These are phyloP conservation scores for Daedalea quercina DNA, from an alignment of 768 basidiomycete genomes.

Conservation along the genomic window DNA sequence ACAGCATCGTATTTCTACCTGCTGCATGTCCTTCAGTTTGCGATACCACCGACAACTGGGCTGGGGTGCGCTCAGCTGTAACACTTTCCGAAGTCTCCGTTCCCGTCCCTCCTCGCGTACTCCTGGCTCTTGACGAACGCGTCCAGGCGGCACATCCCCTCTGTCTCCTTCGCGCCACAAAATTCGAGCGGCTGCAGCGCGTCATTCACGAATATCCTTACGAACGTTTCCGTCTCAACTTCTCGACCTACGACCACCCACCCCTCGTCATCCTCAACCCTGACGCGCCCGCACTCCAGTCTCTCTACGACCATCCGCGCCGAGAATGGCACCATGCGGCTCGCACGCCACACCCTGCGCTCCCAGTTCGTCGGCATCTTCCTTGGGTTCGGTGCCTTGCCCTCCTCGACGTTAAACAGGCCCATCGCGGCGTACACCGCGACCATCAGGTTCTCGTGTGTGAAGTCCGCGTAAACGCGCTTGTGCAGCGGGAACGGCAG, in stretches of 20 bases:
- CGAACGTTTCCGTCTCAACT: conserved; percentile 38
- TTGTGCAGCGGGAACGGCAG: conserved; percentile 73
- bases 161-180: conserved; percentile 40
- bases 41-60: too few species aligned
- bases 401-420: conserved; percentile 18
- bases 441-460: conserved; percentile 82
- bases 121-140: conserved; percentile 65
- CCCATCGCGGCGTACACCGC: conserved; percentile 66
- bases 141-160: conserved; percentile 61
- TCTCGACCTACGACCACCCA: neutral
- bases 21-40: too few species aligned
- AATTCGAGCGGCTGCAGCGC: conserved; percentile 56
- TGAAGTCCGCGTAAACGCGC: conserved; percentile 65
- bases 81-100: conserved; percentile 67
- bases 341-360: conserved; percentile 41
- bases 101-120: conserved; percentile 45
- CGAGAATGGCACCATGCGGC: conserved; percentile 68
- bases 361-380: conserved; percentile 9
- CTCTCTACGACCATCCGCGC: conserved; percentile 70
- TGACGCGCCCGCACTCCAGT: conserved; percentile 37
- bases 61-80: conserved; percentile 10
- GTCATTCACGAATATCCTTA: conserved; percentile 75
- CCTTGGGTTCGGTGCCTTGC: conserved; percentile 12
- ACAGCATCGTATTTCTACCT: too few species aligned
- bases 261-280: neutral